Base-by-base conservation (phyloP, 768 basidiomycete genomes). In the Imleria badia region DNA sequence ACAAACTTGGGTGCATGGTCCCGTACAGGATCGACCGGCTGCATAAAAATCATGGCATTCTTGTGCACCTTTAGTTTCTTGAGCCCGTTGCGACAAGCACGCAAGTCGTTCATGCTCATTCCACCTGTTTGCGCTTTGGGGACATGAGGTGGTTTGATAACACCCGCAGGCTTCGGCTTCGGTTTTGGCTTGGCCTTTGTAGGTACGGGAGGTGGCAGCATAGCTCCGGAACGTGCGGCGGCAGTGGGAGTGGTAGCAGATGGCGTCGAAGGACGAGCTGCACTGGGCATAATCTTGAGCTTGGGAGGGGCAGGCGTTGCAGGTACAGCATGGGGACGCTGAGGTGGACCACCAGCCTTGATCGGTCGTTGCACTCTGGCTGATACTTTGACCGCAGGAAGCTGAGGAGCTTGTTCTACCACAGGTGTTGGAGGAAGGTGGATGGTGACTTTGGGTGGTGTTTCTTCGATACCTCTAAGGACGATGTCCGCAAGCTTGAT, bases 21-120 rank as follows among this genome's bases (percentile, higher is more conserved):
- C 59, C 93, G 80, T 39, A 96, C 83, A n/a, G 94, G 94, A 72
- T 97, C 94, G n/a, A 98, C 96, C 31, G 96, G 93, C 54, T 89
- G 84, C 39, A 86, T 75, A 72, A 98, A 98, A 49, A 89, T 64
- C 26, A 72, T 68, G 5, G 89, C 85, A 55, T 82, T 84, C 69
- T 90, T 94, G 70, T 93, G 81, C 23, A 80, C 65, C 64, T 81
- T 81, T 31, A 96, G 72, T 67, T 94, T 95, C 78, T 89, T 88
- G 65, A 96, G 70, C 3, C 85, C 87, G 55, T 81, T 89, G 48
- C 85, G 81, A 60, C 84, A 89, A 10, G 87, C 89, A 47, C 81
- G 81, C 54, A 91, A 70, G 66, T 96, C 94, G 45, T 84, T 82
- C 33, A 85, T 63, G 39, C 80, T 77, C 87, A 96, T 89, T 48